Conservation (phyloP, 192 early-diverging fungal genomes). For the Fimicolochytrium jonesii region DNA sequence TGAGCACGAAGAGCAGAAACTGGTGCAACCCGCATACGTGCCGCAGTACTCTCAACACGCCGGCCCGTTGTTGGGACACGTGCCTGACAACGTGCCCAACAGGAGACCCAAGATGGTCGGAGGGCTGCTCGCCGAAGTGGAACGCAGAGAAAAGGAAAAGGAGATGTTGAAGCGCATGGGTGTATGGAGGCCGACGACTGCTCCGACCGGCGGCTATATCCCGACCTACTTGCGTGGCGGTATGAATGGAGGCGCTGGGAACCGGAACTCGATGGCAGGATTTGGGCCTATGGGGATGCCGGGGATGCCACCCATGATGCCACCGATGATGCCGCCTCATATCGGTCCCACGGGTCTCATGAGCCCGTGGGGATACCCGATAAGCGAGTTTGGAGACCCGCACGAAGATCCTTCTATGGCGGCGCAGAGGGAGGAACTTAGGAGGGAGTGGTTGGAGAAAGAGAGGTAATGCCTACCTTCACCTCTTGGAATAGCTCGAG, state of each 20-base stretch:
- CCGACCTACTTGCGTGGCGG: conserved; percentile 22
- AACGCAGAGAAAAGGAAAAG: conserved; percentile 39
- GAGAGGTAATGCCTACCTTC: conserved; percentile 1
- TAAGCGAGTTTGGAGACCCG: conserved; percentile 20
- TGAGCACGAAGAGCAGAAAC: conserved; percentile 14
- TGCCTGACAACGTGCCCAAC: conserved; percentile 12
- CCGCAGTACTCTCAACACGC: not conserved
- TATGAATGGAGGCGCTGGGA: not conserved
- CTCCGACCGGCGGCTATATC: conserved; percentile 5
- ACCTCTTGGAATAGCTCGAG: too few relatives aligned
- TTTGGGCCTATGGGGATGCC: conserved; percentile 13
- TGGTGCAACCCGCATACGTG: not conserved
- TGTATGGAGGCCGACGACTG: conserved; percentile 7
- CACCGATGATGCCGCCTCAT: conserved; percentile 5
- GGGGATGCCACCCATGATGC: conserved; percentile 15
- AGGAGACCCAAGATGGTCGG: conserved; percentile 32
- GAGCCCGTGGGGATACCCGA: conserved; percentile 10
- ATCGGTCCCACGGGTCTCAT: too few relatives aligned
- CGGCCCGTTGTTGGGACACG: conserved; percentile 38
- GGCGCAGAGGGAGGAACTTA: conserved; percentile 17
- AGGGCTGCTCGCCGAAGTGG: conserved; percentile 38
- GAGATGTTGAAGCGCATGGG: conserved; percentile 40
- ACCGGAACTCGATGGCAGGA: not conserved
- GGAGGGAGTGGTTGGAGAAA: conserved; percentile 16
- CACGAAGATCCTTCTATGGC: conserved; percentile 21